Conservation (phyloP, 2,329 filamentous ascomycete species). For the Pochonia chlamydosporia region DNA sequence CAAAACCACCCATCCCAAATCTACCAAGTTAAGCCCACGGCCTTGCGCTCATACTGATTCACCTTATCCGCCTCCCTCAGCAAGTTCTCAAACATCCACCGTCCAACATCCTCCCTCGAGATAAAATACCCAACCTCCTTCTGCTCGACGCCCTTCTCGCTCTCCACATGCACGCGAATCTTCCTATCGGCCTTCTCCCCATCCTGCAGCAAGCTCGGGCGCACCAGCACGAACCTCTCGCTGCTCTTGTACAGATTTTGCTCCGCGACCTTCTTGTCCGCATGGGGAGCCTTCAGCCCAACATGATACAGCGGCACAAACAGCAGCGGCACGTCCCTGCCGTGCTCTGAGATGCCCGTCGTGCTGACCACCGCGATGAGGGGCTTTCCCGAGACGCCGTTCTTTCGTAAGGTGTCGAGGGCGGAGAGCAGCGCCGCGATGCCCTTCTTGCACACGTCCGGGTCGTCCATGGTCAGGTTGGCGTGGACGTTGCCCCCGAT, state of each 20-base stretch:
- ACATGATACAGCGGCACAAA: constrained; percentile 38
- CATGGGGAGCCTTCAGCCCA: constrained; percentile 35
- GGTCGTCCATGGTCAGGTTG: constrained; percentile 25
- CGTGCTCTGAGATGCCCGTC: constrained; percentile 31
- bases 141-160: constrained; percentile 24
- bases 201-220: constrained; percentile 30
- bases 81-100: constrained; percentile 34
- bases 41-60: constrained; percentile 21
- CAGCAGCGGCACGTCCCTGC: constrained; percentile 27
- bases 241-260: constrained; percentile 16
- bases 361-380: constrained; percentile 31
- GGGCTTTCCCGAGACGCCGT: constrained; percentile 19
- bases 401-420: constrained; percentile 19
- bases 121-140: constrained; percentile 35
- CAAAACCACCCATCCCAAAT: constrained; percentile 14
- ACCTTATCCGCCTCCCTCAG: constrained; percentile 13
- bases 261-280: constrained; percentile 45
- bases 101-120: constrained; percentile 33
- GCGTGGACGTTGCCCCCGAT: constrained; percentile 27
- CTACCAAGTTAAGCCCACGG: constrained; percentile 23
- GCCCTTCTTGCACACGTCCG: constrained; percentile 34
- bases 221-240: constrained; percentile 31
- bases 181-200: constrained; percentile 15
- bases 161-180: constrained; percentile 27
- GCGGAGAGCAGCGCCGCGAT: constrained; percentile 27